phyloP scores from a whole-genome alignment of 2,329 filamentous ascomycete genomes.

The Colletotrichum aenigma region DNA sequence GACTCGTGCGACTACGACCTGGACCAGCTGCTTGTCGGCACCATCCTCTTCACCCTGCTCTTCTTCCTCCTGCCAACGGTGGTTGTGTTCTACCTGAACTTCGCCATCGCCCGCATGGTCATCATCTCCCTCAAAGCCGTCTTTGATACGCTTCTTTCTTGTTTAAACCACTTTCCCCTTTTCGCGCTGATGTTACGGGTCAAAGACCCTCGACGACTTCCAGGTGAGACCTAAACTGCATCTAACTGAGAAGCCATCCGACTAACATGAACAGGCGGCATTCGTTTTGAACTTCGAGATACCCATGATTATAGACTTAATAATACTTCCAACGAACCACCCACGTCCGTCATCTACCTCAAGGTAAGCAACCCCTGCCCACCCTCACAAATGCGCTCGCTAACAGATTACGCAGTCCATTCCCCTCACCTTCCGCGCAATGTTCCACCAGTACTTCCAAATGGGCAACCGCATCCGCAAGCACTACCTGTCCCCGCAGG shows the following conservation, averaged over 20 bases:
- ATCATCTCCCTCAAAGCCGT: slow-evolving; percentile 93
- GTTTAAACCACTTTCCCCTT: slow-evolving; percentile 94
- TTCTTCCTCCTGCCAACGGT: slow-evolving; percentile 96
- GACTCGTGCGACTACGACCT: slow-evolving; percentile 99
- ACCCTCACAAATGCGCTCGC: not conserved
- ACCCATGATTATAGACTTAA: slow-evolving; percentile 58
- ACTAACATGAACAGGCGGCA: slow-evolving; percentile 61
- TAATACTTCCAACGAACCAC: slow-evolving; percentile 50
- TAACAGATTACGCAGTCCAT: slow-evolving; percentile 65
- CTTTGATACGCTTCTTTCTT: slow-evolving; percentile 90
- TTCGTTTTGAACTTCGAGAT: slow-evolving; percentile 88
- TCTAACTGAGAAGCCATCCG: slow-evolving; percentile 50
- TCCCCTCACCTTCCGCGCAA: slow-evolving; percentile 86
- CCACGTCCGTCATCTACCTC: slow-evolving; percentile 83
- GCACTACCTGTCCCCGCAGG: slow-evolving; percentile 89
- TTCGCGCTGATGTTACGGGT: slow-evolving; percentile 96
- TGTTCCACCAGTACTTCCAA: slow-evolving; percentile 98
- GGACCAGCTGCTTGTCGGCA: slow-evolving; percentile 93
- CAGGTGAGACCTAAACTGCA: slow-evolving; percentile 57
- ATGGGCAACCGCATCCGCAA: slow-evolving; percentile 90
- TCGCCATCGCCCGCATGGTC: slow-evolving; percentile 90
- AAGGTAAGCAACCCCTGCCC: slow-evolving; percentile 61
- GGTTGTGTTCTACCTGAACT: slow-evolving; percentile 95
- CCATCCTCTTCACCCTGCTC: slow-evolving; percentile 92
- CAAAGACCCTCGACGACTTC: slow-evolving; percentile 89